Conservation (phyloP, 306 rosid genomes). For the Inga oerstediana region DNA sequence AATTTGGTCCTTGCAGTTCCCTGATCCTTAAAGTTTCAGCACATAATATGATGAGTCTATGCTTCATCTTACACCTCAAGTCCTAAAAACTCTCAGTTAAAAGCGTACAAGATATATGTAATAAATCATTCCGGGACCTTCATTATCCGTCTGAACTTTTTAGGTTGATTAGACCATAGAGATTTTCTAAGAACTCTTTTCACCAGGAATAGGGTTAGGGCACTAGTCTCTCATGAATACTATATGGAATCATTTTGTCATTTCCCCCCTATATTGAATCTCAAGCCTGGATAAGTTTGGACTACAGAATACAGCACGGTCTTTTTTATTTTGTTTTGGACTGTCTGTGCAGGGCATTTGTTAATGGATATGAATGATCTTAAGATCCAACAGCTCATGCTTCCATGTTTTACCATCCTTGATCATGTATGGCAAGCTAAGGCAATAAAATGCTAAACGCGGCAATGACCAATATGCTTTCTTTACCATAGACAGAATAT, state of each 20-base stretch:
- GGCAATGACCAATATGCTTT: background rate
- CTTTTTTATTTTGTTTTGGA: background rate
- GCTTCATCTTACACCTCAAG: background rate
- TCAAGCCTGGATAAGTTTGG: background rate
- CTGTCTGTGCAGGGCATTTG: background rate
- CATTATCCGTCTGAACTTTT: background rate
- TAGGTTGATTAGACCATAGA: background rate
- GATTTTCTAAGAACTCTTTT: background rate
- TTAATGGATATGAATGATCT: slow-evolving; percentile 9
- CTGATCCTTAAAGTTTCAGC: background rate
- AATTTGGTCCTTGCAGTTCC: background rate
- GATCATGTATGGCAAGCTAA: background rate
- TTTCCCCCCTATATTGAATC: background rate
- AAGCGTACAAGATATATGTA: background rate
- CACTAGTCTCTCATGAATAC: background rate
- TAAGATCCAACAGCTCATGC: slow-evolving; percentile 22
- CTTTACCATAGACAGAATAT: slow-evolving; percentile 18
- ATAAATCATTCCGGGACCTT: background rate
- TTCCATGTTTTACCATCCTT: slow-evolving; percentile 1
- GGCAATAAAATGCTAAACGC: slow-evolving; percentile 9
- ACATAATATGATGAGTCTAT: background rate
- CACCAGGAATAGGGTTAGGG: background rate
- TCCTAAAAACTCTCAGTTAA: background rate
- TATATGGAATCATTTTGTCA: background rate
- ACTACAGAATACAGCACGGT: background rate